Conservation (phyloP, 805 yeast genomes). For the Hanseniaspora mollemarum region DNA sequence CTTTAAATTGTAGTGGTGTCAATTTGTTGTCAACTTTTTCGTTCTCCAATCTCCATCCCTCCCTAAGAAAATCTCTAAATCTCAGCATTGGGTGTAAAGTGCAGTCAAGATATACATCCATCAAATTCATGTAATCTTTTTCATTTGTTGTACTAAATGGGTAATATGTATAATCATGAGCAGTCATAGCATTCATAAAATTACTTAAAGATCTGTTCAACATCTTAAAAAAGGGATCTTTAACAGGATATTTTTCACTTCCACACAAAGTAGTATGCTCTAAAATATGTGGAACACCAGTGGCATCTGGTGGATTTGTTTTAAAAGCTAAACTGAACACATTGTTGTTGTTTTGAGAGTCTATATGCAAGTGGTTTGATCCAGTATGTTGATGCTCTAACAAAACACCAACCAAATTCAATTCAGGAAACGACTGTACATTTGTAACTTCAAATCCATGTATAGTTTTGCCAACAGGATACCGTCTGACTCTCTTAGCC, state of each 20-base stretch:
- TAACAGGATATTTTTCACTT: slow-evolving; percentile 76
- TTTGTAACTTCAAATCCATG: slow-evolving; percentile 60
- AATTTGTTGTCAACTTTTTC: slow-evolving; percentile 43
- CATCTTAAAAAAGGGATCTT: slow-evolving; percentile 98
- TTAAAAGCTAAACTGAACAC: slow-evolving; percentile 83
- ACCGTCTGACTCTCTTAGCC: slow-evolving; percentile 35
- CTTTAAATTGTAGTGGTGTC: slow-evolving; percentile 67
- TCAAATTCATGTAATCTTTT: slow-evolving; percentile 68
- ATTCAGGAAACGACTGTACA: slow-evolving; percentile 64
- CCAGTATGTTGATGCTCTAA: slow-evolving; percentile 59
- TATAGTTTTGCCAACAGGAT: slow-evolving; percentile 50
- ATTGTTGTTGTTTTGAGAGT: slow-evolving; percentile 69
- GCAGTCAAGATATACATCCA: slow-evolving; percentile 79
- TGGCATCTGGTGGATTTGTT: slow-evolving; percentile 87
- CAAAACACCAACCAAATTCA: slow-evolving; percentile 67
- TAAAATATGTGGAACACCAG: slow-evolving; percentile 91
- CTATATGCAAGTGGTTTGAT: slow-evolving; percentile 74
- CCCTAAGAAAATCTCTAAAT: slow-evolving; percentile 77
- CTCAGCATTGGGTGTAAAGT: slow-evolving; percentile 71
- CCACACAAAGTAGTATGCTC: slow-evolving; percentile 97
- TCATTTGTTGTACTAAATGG: slow-evolving; percentile 92
- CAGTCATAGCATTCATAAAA: slow-evolving; percentile 99
- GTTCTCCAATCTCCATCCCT: slow-evolving; percentile 94
- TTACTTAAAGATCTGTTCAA: slow-evolving; percentile 84
- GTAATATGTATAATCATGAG: slow-evolving; percentile 87